phyloP scores from a whole-genome alignment of 2,329 filamentous ascomycete genomes.

The Trichophyton benhamiae region DNA sequence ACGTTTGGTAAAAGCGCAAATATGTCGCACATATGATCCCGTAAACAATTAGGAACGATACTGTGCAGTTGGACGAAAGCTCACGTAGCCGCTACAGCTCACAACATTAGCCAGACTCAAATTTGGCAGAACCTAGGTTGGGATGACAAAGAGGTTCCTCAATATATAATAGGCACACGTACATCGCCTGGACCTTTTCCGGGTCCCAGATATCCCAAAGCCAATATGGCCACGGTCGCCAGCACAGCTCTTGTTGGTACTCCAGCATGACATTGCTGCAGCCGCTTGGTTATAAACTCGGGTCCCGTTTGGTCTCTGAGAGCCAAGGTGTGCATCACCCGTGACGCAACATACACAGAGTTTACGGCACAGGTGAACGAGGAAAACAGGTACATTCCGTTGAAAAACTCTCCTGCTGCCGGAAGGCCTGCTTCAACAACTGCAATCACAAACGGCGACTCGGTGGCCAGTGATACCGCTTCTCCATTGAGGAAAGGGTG shows the following conservation, averaged over 20 bases:
- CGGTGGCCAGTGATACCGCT: conserved; percentile 24
- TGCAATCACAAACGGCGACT: conserved; percentile 32
- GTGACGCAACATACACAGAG: conserved; percentile 31
- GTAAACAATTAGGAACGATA: conserved; percentile 31
- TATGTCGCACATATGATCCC: conserved; percentile 33
- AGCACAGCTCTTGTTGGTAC: conserved; percentile 31
- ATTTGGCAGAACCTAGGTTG: not conserved
- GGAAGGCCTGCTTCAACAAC: conserved; percentile 29
- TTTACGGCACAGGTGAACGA: conserved; percentile 33
- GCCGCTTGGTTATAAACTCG: conserved; percentile 30
- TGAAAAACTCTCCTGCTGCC: conserved; percentile 32
- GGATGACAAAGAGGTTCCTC: too few relatives aligned
- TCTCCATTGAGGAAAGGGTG: conserved; percentile 32
- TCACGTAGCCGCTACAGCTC: conserved; percentile 24
- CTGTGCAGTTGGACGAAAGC: conserved; percentile 27
- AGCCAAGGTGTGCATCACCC: conserved; percentile 35
- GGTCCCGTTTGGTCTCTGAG: conserved; percentile 27
- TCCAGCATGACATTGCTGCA: conserved; percentile 27
- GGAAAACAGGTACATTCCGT: conserved; percentile 36
- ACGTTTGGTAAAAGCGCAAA: conserved; percentile 25
- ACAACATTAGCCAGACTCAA: not conserved
- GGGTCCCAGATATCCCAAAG: conserved; percentile 31
- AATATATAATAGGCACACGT: conserved; percentile 9
- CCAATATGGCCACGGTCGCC: conserved; percentile 26
- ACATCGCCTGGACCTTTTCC: conserved; percentile 25